Base-by-base conservation (phyloP, 495 filamentous ascomycete species). In the Xylaria nigripes region DNA sequence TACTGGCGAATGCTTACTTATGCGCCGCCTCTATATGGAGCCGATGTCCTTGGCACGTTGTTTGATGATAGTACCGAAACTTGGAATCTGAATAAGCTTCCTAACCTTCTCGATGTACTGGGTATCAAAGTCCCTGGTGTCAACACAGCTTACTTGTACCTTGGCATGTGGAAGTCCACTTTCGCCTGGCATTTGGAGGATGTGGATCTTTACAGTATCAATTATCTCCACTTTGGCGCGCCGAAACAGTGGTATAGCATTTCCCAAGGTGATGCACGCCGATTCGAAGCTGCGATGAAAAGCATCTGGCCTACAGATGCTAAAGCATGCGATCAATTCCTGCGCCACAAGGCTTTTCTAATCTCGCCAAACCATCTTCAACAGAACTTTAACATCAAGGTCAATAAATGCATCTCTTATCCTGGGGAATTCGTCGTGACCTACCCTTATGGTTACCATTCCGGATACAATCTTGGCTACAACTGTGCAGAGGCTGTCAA, bases 171-270 rank as follows among this genome's bases (percentile, higher is more conserved):
- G 93, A 98, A 96, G 64, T 93, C 93, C 18, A 96, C 93, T 1
- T 98, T 98, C 66, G 92, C 93, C 9, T 98, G 93, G 93, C 93
- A 98, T 80, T 73, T 98, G 36, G 93, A 98, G 64, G 93, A 98
- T 72, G 90, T 98, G 50, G 93, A 98, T 72, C 81, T 98, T 2
- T 97, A 97, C 78, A 96, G 91, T 71, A 98, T 98, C 76, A 98
- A 98, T 73, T 98, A 96, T 68, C 90, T 98, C 55, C 93, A 98
- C 66, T 98, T 98, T 66, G 93, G 93, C 41, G 93, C 93, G 10
- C 93, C 93, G 4, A 98, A 98, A 68, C 93, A 98, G 65, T 98
- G 93, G 93, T 98, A 98, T 71, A 96, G 90, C 68, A 98, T 98
- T 55, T 95, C 92, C 1, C 94, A 96, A 66, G 86, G 86, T 51